Conservation (phyloP, 768 basidiomycete species). For the Lactifluus hygrophoroides region DNA sequence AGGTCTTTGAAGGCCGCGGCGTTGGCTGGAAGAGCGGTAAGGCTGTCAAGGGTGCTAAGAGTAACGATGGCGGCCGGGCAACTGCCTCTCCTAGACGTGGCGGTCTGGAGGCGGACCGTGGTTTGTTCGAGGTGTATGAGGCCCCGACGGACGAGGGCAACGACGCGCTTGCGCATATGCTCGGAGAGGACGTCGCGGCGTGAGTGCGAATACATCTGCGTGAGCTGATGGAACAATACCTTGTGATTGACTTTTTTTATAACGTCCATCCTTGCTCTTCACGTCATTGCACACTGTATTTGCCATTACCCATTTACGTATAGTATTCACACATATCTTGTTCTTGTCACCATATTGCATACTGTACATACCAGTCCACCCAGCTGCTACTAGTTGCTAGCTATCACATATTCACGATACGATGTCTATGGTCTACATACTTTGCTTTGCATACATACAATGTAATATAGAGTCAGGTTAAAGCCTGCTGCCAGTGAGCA, state of each 20-base stretch:
- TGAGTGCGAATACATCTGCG: not conserved
- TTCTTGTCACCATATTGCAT: not conserved
- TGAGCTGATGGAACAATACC: too few species aligned
- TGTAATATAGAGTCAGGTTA: not conserved
- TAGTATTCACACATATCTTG: not conserved
- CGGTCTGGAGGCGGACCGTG: constrained; percentile 35
- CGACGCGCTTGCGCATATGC: constrained; percentile 60
- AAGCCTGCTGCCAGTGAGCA: too few species aligned
- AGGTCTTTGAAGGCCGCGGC: constrained; percentile 61
- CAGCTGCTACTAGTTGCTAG: too few species aligned
- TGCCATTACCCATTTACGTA: not conserved
- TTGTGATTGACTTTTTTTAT: too few species aligned
- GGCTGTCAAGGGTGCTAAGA: constrained; percentile 19
- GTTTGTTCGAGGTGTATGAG: constrained; percentile 71
- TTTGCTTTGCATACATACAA: too few species aligned
- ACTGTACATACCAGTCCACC: too few species aligned
- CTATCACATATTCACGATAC: too few species aligned
- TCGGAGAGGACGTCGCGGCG: constrained; percentile 36
- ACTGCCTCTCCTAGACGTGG: not conserved
- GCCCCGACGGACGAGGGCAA: constrained; percentile 54
- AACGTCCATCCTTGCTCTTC: not conserved
- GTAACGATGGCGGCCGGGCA: not conserved
- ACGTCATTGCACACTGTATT: not conserved
- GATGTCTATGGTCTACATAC: not conserved
- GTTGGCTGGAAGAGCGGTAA: constrained; percentile 62